Base-by-base conservation (phyloP, 1,284 basidiomycete species). In the Mycena sp. region DNA sequence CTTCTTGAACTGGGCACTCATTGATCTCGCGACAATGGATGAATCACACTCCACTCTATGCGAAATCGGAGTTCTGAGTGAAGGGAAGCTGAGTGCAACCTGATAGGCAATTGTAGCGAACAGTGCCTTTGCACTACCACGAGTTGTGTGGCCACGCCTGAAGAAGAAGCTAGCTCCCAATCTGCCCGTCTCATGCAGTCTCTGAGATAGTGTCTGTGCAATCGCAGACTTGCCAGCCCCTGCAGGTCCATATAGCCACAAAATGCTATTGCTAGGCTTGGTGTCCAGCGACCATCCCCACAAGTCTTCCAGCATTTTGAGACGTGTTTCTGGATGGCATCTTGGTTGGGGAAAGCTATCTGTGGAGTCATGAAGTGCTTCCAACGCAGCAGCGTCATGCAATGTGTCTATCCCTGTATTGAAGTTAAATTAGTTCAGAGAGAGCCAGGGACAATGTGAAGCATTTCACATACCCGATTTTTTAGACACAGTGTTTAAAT, bases 161-260 rank as follows among this genome's bases (percentile, higher is more conserved):
- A 62, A 62, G 26, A 62, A 62, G 40, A 62, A 62, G 4, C 46
- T 44, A 1, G 37, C 52, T 1, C 60, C 52, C n/a, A 57, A n/a
- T 0, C 2, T 11, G 11, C 45, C 28, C 28, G 7, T 3, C 4
- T 28, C 19, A 7, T 55, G 21, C 29, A 44, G 50, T 12, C 19
- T 17, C 21, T 11, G 43, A 21, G 59, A 51, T 16, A 61, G 48
- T 3, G 4, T 49, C n/a, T 61, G 59, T 0, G 44, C 51, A 29
- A 61, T 46, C 3, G 59, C 51, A 2, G 59, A 54, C 41, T 61
- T 61, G 1, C 59, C 59, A 0, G 32, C 30, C 4, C 60, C 60
- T 3, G 60, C 60, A 10, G 30, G 44, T 1, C 60, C 60, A 14
- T 62, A 17, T 4, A 62, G 38, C 53, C 53, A 62, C n/a, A 62